phyloP scores from a whole-genome alignment of 1,139 yeast species.

The Protomyces inouyei region DNA sequence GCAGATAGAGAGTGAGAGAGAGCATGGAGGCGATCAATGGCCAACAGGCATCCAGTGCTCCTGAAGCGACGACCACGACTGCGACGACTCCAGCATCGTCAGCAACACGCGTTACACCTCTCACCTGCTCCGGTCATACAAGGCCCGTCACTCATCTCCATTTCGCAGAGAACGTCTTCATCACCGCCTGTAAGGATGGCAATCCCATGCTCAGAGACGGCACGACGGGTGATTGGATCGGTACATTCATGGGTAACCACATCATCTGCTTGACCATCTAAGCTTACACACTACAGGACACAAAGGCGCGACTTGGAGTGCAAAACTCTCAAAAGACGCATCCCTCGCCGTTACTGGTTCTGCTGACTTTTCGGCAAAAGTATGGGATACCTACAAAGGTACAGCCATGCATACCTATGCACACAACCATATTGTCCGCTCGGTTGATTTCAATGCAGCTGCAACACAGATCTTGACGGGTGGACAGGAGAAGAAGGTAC shows the following conservation, averaged over 20 bases:
- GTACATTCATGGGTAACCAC: constrained; percentile 39
- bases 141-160: constrained; percentile 42
- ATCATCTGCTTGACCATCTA: not conserved
- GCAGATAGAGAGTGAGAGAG: too few relatives aligned
- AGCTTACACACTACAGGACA: constrained; percentile 31
- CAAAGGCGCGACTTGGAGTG: constrained; percentile 43
- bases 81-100: not conserved
- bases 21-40: too few relatives aligned
- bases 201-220: constrained; percentile 43
- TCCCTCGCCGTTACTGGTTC: constrained; percentile 39
- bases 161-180: constrained; percentile 37
- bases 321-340: constrained; percentile 38
- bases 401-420: constrained; percentile 34
- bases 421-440: constrained; percentile 40
- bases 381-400: constrained; percentile 40
- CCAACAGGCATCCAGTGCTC: too few relatives aligned
- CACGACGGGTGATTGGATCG: constrained; percentile 43
- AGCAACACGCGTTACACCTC: constrained; percentile 18
- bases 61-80: not conserved
- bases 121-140: constrained; percentile 41
- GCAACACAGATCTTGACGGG: constrained; percentile 31
- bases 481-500: constrained; percentile 33
- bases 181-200: constrained; percentile 44
- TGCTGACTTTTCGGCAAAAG: constrained; percentile 41
- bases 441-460: constrained; percentile 33